Percentiles rank a stretch among this genome's conserved stretches.
These are phyloP conservation scores for Fraxinus americana DNA, from an alignment of 257 asterid species.

Conservation along the genomic window DNA sequence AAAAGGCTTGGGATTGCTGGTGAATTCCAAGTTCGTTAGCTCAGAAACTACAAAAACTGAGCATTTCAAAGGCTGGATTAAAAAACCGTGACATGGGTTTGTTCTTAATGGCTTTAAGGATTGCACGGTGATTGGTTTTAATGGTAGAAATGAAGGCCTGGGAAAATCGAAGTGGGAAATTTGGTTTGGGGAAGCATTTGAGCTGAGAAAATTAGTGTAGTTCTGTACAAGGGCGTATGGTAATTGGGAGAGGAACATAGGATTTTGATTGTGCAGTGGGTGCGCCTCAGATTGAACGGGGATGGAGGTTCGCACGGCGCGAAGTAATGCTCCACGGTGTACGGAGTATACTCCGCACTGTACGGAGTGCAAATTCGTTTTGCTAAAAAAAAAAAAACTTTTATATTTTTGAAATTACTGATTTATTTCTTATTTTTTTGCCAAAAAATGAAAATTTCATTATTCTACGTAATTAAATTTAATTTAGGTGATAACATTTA, in stretches of 20 bases:
- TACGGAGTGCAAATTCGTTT: no score
- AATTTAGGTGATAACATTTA: no score
- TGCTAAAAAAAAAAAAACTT: no score
- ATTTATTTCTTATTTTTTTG: no score
- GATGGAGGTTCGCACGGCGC: no score
- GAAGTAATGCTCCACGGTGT: no score
- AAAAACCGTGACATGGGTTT: slow-evolving; percentile 23
- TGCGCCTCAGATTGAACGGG: background rate
- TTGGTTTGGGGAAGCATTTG: slow-evolving; percentile 63
- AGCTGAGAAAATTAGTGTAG: background rate
- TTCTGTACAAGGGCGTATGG: background rate
- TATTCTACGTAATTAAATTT: no score
- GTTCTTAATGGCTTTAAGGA: slow-evolving; percentile 29
- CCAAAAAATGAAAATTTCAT: no score
- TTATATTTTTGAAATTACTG: no score
- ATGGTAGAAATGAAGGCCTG: slow-evolving; percentile 25
- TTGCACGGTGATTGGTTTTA: slow-evolving; percentile 22
- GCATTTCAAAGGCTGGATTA: slow-evolving; percentile 46
- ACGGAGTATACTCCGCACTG: no score
- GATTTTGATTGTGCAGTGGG: background rate
- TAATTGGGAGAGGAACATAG: background rate
- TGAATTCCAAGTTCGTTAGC: slow-evolving; percentile 44
- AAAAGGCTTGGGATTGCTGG: slow-evolving; percentile 50
- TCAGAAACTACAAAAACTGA: slow-evolving; percentile 61
- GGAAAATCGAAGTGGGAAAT: slow-evolving; percentile 33